Evolutionary conservation across 371 early-diverging fungal genomes (phyloP).

Genomic region (Apophysomyces ossiformis): DNA sequence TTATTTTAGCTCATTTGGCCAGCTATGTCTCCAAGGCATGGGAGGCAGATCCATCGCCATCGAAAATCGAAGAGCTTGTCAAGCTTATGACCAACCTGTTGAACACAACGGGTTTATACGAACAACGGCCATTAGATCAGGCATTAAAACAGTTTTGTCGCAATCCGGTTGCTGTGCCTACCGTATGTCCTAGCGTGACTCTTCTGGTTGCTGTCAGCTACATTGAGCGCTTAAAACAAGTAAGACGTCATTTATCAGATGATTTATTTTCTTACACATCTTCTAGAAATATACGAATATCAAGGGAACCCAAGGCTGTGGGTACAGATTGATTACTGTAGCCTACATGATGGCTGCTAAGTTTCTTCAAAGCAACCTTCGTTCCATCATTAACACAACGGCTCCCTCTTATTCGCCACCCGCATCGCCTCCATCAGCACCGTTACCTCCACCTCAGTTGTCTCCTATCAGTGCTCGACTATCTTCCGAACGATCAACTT

Average conservation of each 20-base stretch:
- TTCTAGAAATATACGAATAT: constrained; percentile 51
- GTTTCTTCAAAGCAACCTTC: constrained; percentile 51
- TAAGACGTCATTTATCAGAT: constrained; percentile 26
- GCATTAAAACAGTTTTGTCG: constrained; percentile 34
- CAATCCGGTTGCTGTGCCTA: constrained; percentile 37
- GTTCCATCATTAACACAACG: constrained; percentile 35
- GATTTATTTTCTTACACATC: not conserved
- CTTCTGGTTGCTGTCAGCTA: constrained; percentile 59
- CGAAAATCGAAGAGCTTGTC: constrained; percentile 32
- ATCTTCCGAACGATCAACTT: constrained; percentile 21
- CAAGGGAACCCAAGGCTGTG: constrained; percentile 59
- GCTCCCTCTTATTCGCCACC: constrained; percentile 14
- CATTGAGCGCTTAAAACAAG: constrained; percentile 62
- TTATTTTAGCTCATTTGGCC: constrained; percentile 40
- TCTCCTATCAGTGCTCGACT: constrained; percentile 10
- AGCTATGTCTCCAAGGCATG: constrained; percentile 44
- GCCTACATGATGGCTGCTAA: constrained; percentile 67
- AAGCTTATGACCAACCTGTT: constrained; percentile 38
- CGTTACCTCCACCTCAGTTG: constrained; percentile 8
- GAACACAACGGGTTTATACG: constrained; percentile 29
- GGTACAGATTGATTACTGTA: constrained; percentile 57
- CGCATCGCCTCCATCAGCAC: constrained; percentile 15
- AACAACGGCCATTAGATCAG: constrained; percentile 31
- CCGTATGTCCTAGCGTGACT: constrained; percentile 53
- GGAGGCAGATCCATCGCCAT: constrained; percentile 41